Evolutionary conservation across 305 asterid species (phyloP).

Genomic region (Fraxinus latifolia): DNA sequence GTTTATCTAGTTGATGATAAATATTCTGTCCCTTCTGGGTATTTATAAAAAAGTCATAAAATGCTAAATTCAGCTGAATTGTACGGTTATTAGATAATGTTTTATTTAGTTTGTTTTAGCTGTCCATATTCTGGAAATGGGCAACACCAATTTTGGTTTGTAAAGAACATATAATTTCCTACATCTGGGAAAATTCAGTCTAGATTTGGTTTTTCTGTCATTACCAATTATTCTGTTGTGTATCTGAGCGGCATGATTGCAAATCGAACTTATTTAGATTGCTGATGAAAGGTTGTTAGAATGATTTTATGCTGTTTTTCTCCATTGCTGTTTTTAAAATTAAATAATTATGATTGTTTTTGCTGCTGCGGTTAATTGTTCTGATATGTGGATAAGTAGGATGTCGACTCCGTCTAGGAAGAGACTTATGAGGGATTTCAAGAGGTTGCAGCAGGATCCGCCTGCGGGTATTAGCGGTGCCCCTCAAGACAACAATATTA

Average conservation of each 20-base stretch:
- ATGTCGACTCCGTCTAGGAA: slow-evolving; percentile 81
- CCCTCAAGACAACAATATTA: slow-evolving; percentile 72
- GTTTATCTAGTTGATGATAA: background rate
- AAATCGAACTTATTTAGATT: slow-evolving; percentile 17
- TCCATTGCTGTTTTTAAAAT: background rate
- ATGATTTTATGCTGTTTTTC: background rate
- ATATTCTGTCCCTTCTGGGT: background rate
- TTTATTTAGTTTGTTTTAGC: background rate
- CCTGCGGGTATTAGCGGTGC: slow-evolving; percentile 85
- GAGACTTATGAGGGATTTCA: slow-evolving; percentile 83
- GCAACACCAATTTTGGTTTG: background rate
- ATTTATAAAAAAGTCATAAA: background rate
- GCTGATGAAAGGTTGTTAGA: slow-evolving; percentile 4
- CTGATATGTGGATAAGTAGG: slow-evolving; percentile 35
- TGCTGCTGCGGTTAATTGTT: slow-evolving; percentile 5
- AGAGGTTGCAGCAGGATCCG: slow-evolving; percentile 81
- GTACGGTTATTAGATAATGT: background rate
- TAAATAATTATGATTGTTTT: background rate
- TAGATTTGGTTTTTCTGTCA: background rate
- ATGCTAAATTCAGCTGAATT: slow-evolving; percentile 7
- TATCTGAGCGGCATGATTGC: slow-evolving; percentile 20
- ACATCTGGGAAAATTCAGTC: background rate
- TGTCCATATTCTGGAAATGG: background rate
- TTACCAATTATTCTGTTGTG: background rate
- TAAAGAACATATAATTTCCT: background rate